A percentile compares a stretch with the other conserved stretches of the same genome.
phyloP scores from a whole-genome alignment of 257 asterid species.

The Ehretia macrophylla region DNA sequence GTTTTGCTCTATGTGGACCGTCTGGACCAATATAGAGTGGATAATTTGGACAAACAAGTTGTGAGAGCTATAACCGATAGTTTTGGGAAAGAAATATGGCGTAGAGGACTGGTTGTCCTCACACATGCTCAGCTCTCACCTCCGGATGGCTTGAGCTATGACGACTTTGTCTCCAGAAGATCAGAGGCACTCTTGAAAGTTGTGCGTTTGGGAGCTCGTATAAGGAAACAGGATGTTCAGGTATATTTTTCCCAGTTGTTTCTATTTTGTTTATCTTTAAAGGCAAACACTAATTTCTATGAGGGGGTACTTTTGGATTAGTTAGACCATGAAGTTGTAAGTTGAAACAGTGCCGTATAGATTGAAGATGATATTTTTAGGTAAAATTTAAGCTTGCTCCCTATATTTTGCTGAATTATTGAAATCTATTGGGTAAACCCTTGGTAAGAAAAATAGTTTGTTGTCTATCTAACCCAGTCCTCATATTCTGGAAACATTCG shows the following conservation, averaged over 20 bases:
- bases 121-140: constrained; percentile 99
- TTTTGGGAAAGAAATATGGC: constrained; percentile 88
- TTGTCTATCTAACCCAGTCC: too few relatives aligned
- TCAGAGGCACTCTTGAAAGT: constrained; percentile 82
- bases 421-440: too few relatives aligned
- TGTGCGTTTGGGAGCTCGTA: constrained; percentile 69
- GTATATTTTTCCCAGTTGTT: constrained; percentile 23
- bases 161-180: constrained; percentile 74
- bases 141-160: constrained; percentile 88
- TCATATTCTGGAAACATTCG: too few relatives aligned
- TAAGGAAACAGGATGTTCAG: constrained; percentile 56
- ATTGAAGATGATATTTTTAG: too few relatives aligned
- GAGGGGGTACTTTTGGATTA: neutral
- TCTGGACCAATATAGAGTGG: constrained; percentile 93
- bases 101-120: constrained; percentile 71
- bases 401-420: too few relatives aligned
- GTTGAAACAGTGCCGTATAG: too few relatives aligned
- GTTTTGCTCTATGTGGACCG: constrained; percentile 97
- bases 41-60: constrained; percentile 81
- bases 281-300: constrained; percentile 1
- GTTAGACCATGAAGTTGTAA: too few relatives aligned
- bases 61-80: constrained; percentile 81
- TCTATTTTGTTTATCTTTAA: constrained; percentile 4
- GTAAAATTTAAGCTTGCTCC: too few relatives aligned
- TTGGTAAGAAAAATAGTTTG: too few relatives aligned